Evolutionary conservation across 176 grass and related monocot species (phyloP).

Genomic region (Oryza nivara): DNA sequence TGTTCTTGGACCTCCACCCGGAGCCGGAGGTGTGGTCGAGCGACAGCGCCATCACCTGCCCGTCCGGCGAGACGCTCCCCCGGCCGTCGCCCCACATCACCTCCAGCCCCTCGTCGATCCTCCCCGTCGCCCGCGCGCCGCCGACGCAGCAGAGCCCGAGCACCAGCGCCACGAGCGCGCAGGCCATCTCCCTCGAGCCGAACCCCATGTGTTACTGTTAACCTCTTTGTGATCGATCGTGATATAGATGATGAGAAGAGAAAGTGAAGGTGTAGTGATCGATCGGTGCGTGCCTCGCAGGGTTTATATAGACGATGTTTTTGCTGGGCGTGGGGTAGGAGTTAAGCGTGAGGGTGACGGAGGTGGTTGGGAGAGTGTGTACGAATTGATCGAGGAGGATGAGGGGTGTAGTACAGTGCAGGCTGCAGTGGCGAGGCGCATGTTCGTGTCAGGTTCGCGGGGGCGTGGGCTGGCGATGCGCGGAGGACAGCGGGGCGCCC

Average conservation of each 20-base stretch:
- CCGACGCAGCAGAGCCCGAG: conserved; percentile 31
- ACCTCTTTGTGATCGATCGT: not conserved
- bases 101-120: conserved; percentile 47
- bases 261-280: not conserved
- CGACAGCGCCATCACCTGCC: conserved; percentile 39
- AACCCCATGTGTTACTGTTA: not conserved
- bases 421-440: conserved; percentile 37
- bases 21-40: conserved; percentile 61
- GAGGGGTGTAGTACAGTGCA: conserved; percentile 6
- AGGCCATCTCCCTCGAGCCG: not conserved
- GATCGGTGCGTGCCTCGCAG: not conserved
- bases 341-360: not conserved
- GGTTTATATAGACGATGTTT: conserved; percentile 44
- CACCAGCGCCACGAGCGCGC: conserved; percentile 3
- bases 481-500: conserved; percentile 32
- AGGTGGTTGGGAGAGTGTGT: not conserved
- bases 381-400: conserved; percentile 16
- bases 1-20: conserved; percentile 67
- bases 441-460: conserved; percentile 44
- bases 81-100: conserved; percentile 54
- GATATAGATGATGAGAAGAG: not conserved
- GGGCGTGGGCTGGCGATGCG: conserved; percentile 39
- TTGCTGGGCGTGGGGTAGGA: not conserved
- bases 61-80: conserved; percentile 39
- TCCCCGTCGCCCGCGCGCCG: not conserved